Conservation (phyloP, 805 yeast species). For the Cyberlindnera mycetangii region DNA sequence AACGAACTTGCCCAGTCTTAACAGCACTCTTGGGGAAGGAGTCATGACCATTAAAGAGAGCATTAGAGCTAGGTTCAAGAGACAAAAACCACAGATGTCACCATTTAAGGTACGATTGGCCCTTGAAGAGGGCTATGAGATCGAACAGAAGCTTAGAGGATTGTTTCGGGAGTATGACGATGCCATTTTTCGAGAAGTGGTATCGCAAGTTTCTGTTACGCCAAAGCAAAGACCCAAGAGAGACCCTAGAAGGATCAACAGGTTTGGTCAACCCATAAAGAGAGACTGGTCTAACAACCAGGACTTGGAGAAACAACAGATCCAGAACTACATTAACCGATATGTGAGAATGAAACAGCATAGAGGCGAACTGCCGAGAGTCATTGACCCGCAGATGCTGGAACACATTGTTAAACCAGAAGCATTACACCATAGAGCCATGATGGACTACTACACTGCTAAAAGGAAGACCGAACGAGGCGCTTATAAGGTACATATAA, state of each 20-base stretch:
- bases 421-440: slow-evolving; percentile 21
- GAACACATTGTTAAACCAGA: slow-evolving; percentile 19
- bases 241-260: slow-evolving; percentile 2
- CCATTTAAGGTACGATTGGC: slow-evolving; percentile 8
- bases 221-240: background rate
- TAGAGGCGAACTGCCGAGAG: slow-evolving; percentile 17
- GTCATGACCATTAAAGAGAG: background rate
- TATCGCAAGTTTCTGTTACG: background rate
- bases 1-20: slow-evolving; percentile 9
- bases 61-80: slow-evolving; percentile 12
- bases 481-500: slow-evolving; percentile 20
- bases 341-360: slow-evolving; percentile 15
- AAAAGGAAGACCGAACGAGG: slow-evolving; percentile 12
- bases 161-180: slow-evolving; percentile 1
- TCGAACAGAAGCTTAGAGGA: slow-evolving; percentile 17
- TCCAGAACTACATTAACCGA: slow-evolving; percentile 14
- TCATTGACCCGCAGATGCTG: slow-evolving; percentile 18
- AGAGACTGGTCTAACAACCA: slow-evolving; percentile 20
- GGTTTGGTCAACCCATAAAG: slow-evolving; percentile 20
- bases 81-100: slow-evolving; percentile 23
- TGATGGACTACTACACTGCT: slow-evolving; percentile 10
- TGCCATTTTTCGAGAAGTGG: background rate
- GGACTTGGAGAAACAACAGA: slow-evolving; percentile 16
- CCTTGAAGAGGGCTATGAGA: slow-evolving; percentile 11
- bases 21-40: background rate